Conservation (phyloP, 179 eudicot genomes). For the Beta corolliflora region DNA sequence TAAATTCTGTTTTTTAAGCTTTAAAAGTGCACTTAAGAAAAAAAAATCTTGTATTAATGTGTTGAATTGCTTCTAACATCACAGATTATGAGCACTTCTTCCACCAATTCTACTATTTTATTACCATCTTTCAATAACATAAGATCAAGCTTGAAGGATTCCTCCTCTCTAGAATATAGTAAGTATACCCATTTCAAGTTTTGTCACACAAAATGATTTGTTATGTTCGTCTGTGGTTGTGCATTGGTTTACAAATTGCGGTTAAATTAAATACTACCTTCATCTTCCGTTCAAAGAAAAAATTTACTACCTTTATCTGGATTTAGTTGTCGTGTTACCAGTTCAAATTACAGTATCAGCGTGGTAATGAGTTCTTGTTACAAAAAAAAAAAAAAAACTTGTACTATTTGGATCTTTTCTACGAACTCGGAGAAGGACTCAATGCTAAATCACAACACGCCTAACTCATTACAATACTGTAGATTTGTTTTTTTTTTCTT, state of each 20-base stretch:
- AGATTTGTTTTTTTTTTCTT: background rate
- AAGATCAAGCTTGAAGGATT: constrained; percentile 14
- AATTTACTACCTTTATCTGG: no score
- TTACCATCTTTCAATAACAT: background rate
- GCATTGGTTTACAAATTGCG: background rate
- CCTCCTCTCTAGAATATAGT: background rate
- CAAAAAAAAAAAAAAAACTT: background rate
- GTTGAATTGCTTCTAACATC: background rate
- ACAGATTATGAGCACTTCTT: constrained; percentile 4
- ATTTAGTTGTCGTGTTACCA: background rate
- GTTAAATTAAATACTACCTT: background rate
- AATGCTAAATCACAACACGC: background rate
- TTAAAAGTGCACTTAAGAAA: background rate
- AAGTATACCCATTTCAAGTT: background rate
- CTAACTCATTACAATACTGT: background rate
- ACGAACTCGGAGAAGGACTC: background rate
- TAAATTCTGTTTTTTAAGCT: background rate
- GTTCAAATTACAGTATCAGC: background rate
- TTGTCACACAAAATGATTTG: no score
- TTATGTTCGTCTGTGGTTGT: background rate
- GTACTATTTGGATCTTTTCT: background rate
- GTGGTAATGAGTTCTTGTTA: background rate
- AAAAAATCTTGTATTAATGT: background rate
- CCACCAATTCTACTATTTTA: background rate
- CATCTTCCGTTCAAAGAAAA: no score